Conservation (phyloP, 2,329 filamentous ascomycete genomes). For the Aureobasidium zeae region DNA sequence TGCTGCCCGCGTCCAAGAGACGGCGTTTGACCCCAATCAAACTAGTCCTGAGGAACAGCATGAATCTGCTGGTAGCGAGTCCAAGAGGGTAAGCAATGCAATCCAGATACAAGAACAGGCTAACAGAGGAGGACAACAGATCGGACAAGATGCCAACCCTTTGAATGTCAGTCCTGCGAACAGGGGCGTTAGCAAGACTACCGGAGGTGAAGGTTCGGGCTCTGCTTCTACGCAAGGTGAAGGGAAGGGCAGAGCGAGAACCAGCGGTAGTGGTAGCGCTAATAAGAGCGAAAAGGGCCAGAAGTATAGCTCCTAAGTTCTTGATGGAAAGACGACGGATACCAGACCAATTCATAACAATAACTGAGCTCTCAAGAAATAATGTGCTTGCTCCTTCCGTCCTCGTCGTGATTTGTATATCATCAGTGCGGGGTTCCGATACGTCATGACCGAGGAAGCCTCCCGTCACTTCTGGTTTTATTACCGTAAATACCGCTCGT, state of each 20-base stretch:
- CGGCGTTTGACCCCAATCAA: constrained; percentile 60
- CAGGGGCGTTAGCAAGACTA: constrained; percentile 43
- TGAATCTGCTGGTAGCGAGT: constrained; percentile 30
- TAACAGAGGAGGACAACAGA: neutral
- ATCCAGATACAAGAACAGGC: neutral
- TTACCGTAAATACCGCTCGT: constrained; percentile 7
- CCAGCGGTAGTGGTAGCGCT: constrained; percentile 17
- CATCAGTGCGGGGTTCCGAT: too few relatives aligned
- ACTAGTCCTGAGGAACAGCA: constrained; percentile 58
- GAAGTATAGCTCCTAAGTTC: constrained; percentile 13
- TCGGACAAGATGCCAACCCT: constrained; percentile 32
- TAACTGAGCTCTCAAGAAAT: neutral
- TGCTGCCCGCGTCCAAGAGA: constrained; percentile 45
- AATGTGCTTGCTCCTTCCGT: too few relatives aligned
- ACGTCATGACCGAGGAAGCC: too few relatives aligned
- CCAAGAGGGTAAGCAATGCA: constrained; percentile 19
- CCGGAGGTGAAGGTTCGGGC: constrained; percentile 35
- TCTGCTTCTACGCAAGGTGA: constrained; percentile 28
- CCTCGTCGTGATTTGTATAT: too few relatives aligned
- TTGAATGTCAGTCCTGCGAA: constrained; percentile 55
- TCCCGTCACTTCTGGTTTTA: neutral
- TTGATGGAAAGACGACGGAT: too few relatives aligned
- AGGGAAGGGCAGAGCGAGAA: constrained; percentile 33
- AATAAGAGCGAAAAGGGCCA: constrained; percentile 9
- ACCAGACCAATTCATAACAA: too few relatives aligned